Evolutionary conservation across 2,329 filamentous ascomycete species (phyloP), one percentile per base, ranked within the genome.

Genomic region (Seiridium cupressi): DNA sequence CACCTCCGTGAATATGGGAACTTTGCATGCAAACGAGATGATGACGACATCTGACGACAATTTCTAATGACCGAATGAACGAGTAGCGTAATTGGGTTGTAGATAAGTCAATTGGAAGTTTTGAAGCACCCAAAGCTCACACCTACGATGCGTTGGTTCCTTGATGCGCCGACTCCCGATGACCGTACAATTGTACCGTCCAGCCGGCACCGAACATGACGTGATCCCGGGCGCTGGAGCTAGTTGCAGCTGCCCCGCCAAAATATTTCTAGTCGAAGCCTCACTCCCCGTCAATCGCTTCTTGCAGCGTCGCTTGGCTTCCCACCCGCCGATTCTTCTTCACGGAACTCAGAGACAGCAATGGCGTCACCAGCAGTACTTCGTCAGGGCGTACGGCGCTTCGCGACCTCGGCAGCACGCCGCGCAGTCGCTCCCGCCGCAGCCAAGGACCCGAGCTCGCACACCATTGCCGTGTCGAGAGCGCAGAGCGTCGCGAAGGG

Each of bases 401-500:
- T 95, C 69, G 83, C 86, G 59, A 85, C 85, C 31, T 85, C 85
- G 61, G 84, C 86, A 62, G 77, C 81, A 68, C 83, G 86, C 61
- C 76, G 78, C 65, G 77, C 77, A 61, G 78, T 77, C 62, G 74
- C 76, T 56, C 74, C 74, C 6, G 74, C 74, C 60, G 60, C 65
- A 10, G 65, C 63, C 7, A 63, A 69, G 10, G 73, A 74, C 48
- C 81, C 82, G 44, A 79, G 80, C 74, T 70, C 84, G 51, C 86
- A 91, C 70, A 87, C 87, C 35, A 80, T 94, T 62, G 84, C 84
- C 64, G 87, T 97, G 61, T 92, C 92, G 47, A 87, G 87, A 71
- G 91, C 91, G 36, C 93, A 97, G 74, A 90, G 91, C 60, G 78
- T 92, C 61, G 88, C 91, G 55, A 85, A 89, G 72, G 89, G 92